phyloP scores from a whole-genome alignment of 2,329 filamentous ascomycete genomes.

The Exophiala lecanii-corni region DNA sequence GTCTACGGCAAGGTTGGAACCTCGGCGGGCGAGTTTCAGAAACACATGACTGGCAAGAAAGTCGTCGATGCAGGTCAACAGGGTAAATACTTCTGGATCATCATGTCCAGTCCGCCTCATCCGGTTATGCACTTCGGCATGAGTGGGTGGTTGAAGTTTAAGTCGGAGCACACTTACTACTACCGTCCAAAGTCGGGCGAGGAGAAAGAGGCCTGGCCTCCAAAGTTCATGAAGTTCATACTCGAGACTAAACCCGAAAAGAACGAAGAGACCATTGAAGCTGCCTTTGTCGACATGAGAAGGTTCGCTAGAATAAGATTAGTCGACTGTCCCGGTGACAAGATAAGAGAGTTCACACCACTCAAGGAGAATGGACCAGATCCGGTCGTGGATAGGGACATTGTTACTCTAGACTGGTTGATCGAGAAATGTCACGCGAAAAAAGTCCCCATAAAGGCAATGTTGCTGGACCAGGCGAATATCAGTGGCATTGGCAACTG shows the following conservation, averaged over 20 bases:
- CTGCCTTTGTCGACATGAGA: constrained; percentile 79
- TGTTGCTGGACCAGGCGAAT: constrained; percentile 80
- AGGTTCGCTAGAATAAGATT: constrained; percentile 75
- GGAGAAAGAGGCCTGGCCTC: constrained; percentile 69
- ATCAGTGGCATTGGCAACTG: constrained; percentile 95
- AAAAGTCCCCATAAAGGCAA: constrained; percentile 80
- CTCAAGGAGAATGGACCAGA: constrained; percentile 91
- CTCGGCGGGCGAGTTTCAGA: constrained; percentile 67
- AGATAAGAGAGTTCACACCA: constrained; percentile 72
- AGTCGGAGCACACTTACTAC: constrained; percentile 70
- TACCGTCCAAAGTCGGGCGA: constrained; percentile 61
- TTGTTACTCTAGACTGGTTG: constrained; percentile 73
- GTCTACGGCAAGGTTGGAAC: constrained; percentile 90
- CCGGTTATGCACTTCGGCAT: constrained; percentile 82
- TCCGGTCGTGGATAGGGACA: constrained; percentile 74
- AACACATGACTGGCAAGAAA: constrained; percentile 69
- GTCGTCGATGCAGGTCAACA: constrained; percentile 71
- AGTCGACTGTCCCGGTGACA: constrained; percentile 70
- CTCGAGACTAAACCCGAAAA: constrained; percentile 59
- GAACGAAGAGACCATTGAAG: constrained; percentile 53
- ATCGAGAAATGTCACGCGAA: constrained; percentile 65
- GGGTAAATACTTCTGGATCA: constrained; percentile 96
- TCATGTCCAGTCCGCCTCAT: constrained; percentile 73
- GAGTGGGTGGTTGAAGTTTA: constrained; percentile 83
- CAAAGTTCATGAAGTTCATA: constrained; percentile 82